Base-by-base conservation (phyloP, 2,329 filamentous ascomycete species). In the Fusarium zealandicum region DNA sequence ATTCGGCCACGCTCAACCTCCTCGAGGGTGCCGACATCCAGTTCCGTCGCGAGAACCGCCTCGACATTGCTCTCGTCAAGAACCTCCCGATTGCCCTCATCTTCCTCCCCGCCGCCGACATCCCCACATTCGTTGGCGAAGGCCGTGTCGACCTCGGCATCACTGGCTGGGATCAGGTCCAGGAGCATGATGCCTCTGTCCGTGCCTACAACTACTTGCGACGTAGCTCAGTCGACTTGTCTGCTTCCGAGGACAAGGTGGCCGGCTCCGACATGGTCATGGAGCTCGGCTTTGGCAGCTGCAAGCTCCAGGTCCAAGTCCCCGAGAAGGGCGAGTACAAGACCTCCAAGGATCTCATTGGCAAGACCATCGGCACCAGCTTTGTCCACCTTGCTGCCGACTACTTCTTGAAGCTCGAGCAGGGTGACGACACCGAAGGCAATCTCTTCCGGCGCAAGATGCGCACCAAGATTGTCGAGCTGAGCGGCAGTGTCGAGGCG, bases 61-160 rank as follows among this genome's bases (percentile, higher is more conserved):
- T 98, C 69, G 95, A 99, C 75, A 97, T 99, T 71, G 95, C 95
- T 13, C 88, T 99, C 20, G 95, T 98, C 72, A 96, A 97, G 81
- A 99, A 99, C 78, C 86, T 95, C 22, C 91, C 90, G 30, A 92
- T 99, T 68, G 95, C 95, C 13, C 90, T 99, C 56, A 88, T 99
- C 71, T 99, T 99, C 81, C 89, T 99, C 20, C 95, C 95, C 25
- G 95, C 93, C 31, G 93, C 92, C 64, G 95, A 99, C 73, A 99
- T 99, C 71, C 95, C 95, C 5, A 96, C 92, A 32, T 98, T 98
- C 71, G 93, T 99, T 40, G 93, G 93, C 51, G 93, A 98, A 77
- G 95, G 95, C 53, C 88, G 89, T 59, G 92, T 96, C 40, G 93
- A 96, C 71, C 81, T 99, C 13, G 95, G 95, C 59, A 99, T 99